Conservation (phyloP, 768 basidiomycete species). For the Russula virescens region DNA sequence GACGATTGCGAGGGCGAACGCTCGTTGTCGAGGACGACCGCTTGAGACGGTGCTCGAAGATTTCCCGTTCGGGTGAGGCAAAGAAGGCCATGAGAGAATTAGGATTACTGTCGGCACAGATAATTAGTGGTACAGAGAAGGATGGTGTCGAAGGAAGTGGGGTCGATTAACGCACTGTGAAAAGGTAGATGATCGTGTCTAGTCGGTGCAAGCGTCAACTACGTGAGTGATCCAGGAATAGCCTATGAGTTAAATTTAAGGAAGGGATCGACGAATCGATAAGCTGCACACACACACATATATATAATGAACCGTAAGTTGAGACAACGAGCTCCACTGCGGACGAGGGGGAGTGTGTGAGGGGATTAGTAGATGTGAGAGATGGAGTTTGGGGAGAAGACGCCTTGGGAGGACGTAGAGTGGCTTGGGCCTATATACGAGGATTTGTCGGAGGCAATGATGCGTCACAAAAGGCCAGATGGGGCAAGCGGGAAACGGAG, state of each 20-base stretch:
- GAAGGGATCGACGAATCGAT: background rate
- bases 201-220: conserved; percentile 18
- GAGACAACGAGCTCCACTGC: background rate
- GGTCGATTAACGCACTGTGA: background rate
- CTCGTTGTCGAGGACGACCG: conserved; percentile 19
- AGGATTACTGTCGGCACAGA: background rate
- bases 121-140: background rate
- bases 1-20: conserved; percentile 5
- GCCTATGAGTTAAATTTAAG: conserved; percentile 1
- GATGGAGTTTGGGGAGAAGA: background rate
- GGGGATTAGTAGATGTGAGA: background rate
- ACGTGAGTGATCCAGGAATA: conserved; percentile 12
- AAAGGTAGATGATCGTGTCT: conserved; percentile 11
- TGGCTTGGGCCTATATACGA: background rate
- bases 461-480: background rate
- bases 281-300: background rate
- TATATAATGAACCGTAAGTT: background rate
- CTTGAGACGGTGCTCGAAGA: conserved; percentile 20
- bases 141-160: background rate
- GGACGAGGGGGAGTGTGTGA: background rate
- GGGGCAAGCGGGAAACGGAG: background rate
- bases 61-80: conserved; percentile 17
- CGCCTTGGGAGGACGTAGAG: background rate
- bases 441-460: background rate
- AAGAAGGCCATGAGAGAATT: conserved; percentile 21